Conservation (phyloP, 106 monocot species). For the Dioscorea zingiberensis region DNA sequence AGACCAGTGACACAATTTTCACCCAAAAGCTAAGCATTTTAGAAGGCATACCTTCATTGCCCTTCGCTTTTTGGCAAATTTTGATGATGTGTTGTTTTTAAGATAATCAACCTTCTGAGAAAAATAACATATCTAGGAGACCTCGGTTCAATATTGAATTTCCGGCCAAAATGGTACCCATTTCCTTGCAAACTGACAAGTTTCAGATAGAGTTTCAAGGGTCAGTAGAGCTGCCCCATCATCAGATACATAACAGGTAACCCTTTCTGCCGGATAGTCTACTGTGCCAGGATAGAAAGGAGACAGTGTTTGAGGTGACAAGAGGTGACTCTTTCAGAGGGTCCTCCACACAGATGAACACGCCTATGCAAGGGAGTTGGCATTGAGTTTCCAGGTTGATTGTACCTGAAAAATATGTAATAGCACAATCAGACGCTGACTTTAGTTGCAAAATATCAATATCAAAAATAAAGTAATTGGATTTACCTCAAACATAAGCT, state of each 20-base stretch:
- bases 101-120: slow-evolving; percentile 23
- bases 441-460: neutral
- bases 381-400: slow-evolving; percentile 13
- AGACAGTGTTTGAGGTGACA: slow-evolving; percentile 30
- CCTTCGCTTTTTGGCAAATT: slow-evolving; percentile 25
- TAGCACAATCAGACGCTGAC: neutral
- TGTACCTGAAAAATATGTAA: slow-evolving; percentile 10
- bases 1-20: too few species aligned
- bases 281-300: slow-evolving; percentile 37
- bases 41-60: slow-evolving; percentile 22
- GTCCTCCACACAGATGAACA: slow-evolving; percentile 23
- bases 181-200: slow-evolving; percentile 23
- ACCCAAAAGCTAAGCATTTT: too few species aligned
- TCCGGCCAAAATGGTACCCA: slow-evolving; percentile 31
- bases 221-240: slow-evolving; percentile 17
- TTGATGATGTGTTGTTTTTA: slow-evolving; percentile 10
- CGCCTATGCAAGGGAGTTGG: slow-evolving; percentile 28
- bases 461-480: neutral
- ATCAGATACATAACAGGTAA: slow-evolving; percentile 35
- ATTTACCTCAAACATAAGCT: slow-evolving; percentile 24
- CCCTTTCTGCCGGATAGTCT: slow-evolving; percentile 36
- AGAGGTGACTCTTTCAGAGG: slow-evolving; percentile 25
- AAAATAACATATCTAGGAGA: slow-evolving; percentile 29
- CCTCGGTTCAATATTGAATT: slow-evolving; percentile 22
- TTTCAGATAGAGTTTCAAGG: slow-evolving; percentile 22